Evolutionary conservation across 495 filamentous ascomycete genomes (phyloP), one percentile per base, ranked within the genome.

Genomic region (Penicillium odoratum): DNA sequence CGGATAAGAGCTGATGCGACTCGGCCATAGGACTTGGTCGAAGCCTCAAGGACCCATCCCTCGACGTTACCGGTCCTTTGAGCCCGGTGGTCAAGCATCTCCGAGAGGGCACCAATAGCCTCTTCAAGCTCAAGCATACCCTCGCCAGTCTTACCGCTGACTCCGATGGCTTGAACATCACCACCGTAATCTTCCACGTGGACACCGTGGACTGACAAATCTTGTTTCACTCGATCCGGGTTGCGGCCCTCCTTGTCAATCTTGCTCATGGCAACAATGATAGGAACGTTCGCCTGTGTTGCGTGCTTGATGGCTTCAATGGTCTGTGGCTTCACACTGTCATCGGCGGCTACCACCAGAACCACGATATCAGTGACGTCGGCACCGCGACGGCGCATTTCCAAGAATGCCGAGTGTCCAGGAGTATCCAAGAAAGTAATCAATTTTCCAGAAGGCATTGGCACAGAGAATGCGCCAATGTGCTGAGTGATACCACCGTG

Each of bases 181-280:
- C 95, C 95, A 36, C 95, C 95, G 64, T 85, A 93, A 65, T 98
- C 94, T 70, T 99, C 95, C 33, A 98, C 86, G 64, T 97, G 89
- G 21, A 99, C 82, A 16, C 89, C 90, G 60, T 96, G 82, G n/a
- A 83, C 76, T 7, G 89, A 84, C 29, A 99, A 84, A 69, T 98
- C 95, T 53, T 85, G 80, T 71, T 97, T 97, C 55, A 97, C 93
- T 25, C 81, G 81, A 42, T 97, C 88, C 13, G 88, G 70, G 59
- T 92, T 84, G 18, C 89, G 83, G 38, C 87, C 85, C 58, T 88
- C 85, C 72, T 93, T 97, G 71, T 99, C 95, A 47, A 96, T 83
- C 71, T 99, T 99, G 77, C 92, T 99, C 73, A 97, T 91, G n/a
- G 95, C 95, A 16, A 98, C 95, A 53, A 98, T 95, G 49, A 99